Evolutionary conservation across 2,329 filamentous ascomycete genomes (phyloP).

Genomic region (Grosmannia penicillata): DNA sequence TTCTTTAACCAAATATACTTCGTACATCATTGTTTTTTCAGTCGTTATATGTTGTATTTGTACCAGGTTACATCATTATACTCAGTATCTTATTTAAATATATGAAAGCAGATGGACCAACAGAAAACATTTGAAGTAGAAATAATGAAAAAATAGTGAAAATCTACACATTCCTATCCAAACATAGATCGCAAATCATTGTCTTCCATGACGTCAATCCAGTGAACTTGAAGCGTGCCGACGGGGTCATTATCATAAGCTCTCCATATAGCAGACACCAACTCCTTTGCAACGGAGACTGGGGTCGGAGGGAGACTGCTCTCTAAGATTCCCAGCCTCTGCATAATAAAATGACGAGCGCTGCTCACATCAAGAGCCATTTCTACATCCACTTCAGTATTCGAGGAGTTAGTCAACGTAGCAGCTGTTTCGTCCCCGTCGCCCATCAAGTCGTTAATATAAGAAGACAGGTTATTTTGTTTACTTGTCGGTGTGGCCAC

Average conservation of each 20-base stretch:
- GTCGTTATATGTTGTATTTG: too few species aligned
- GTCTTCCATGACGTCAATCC: constrained; percentile 23
- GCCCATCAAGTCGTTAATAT: constrained; percentile 2
- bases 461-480: constrained; percentile 1
- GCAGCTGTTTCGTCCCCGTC: neutral
- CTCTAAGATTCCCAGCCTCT: constrained; percentile 21
- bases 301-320: constrained; percentile 22
- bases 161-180: neutral
- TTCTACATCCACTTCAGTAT: neutral
- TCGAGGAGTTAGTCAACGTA: neutral
- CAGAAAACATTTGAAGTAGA: too few species aligned
- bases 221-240: constrained; percentile 16
- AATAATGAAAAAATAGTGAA: neutral
- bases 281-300: constrained; percentile 21
- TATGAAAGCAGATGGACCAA: too few species aligned
- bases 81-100: too few species aligned
- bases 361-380: constrained; percentile 14
- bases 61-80: too few species aligned
- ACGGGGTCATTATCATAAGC: constrained; percentile 20
- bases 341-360: constrained; percentile 22
- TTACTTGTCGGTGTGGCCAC: neutral
- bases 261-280: constrained; percentile 23
- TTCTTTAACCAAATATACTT: too few species aligned
- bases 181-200: constrained; percentile 7
- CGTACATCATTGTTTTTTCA: too few species aligned